Conservation (phyloP, 1,139 yeast genomes). For the Taiozyma sp. region DNA sequence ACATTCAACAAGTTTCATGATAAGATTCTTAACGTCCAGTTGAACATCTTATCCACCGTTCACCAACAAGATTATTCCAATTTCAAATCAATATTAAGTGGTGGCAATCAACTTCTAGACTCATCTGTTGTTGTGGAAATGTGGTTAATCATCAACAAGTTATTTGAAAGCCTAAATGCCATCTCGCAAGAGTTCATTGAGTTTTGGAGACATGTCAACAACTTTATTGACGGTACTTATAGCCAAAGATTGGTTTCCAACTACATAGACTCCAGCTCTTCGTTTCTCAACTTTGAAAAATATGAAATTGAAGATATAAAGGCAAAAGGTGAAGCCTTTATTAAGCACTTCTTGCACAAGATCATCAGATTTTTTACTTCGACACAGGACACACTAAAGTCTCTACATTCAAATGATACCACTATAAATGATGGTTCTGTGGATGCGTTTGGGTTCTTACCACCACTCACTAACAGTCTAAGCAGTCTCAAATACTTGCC, state of each 20-base stretch:
- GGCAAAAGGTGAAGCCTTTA: constrained; percentile 32
- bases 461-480: constrained; percentile 56
- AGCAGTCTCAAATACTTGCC: constrained; percentile 48
- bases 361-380: constrained; percentile 34
- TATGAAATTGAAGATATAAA: constrained; percentile 34
- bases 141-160: constrained; percentile 48
- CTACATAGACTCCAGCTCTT: constrained; percentile 22
- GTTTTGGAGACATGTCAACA: constrained; percentile 43
- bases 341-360: constrained; percentile 30
- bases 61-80: constrained; percentile 23
- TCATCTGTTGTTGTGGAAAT: constrained; percentile 43
- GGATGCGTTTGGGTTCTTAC: constrained; percentile 48
- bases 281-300: constrained; percentile 30
- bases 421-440: constrained; percentile 21
- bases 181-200: constrained; percentile 30
- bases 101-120: constrained; percentile 33
- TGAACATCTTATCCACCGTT: constrained; percentile 28
- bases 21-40: constrained; percentile 32
- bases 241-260: constrained; percentile 32
- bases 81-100: constrained; percentile 15
- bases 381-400: constrained; percentile 27
- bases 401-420: constrained; percentile 12
- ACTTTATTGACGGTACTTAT: constrained; percentile 40
- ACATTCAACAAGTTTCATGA: constrained; percentile 26
- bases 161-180: constrained; percentile 37